Percentiles rank a stretch among this genome's conserved stretches.
These are phyloP conservation scores for Delitschia confertaspora DNA, from an alignment of 495 filamentous ascomycete species.

Conservation along the genomic window DNA sequence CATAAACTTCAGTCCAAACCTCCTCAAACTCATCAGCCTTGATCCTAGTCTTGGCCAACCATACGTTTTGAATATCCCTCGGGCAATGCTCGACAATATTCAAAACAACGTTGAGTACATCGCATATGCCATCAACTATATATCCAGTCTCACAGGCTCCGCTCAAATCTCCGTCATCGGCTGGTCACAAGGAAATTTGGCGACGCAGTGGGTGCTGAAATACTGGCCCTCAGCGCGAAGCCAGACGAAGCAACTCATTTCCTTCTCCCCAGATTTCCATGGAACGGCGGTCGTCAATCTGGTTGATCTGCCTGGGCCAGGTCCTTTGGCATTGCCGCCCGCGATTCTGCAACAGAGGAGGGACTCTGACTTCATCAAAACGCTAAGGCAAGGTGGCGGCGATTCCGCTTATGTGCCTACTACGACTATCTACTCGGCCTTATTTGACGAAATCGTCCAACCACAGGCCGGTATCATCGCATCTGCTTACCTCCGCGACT, in stretches of 20 bases:
- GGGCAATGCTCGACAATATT: constrained; percentile 35
- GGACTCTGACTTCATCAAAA: constrained; percentile 35
- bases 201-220: constrained; percentile 45
- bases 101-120: constrained; percentile 39
- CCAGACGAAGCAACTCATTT: constrained; percentile 37
- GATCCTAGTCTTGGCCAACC: constrained; percentile 34
- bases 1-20: constrained; percentile 36
- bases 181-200: constrained; percentile 45
- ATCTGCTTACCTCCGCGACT: constrained; percentile 37
- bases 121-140: constrained; percentile 40
- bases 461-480: constrained; percentile 39
- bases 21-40: constrained; percentile 36
- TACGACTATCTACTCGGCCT: constrained; percentile 39
- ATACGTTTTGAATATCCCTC: constrained; percentile 45
- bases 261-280: constrained; percentile 42
- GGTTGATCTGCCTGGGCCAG: constrained; percentile 27
- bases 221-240: constrained; percentile 43
- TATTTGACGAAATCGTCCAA: constrained; percentile 41
- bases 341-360: constrained; percentile 40
- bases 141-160: constrained; percentile 33
- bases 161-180: constrained; percentile 36
- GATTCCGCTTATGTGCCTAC: constrained; percentile 46
- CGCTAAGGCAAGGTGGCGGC: constrained; percentile 35
- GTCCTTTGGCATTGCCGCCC: constrained; percentile 29
- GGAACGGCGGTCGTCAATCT: constrained; percentile 35